These are phyloP conservation scores for Begonia peltatifolia DNA, from an alignment of 306 rosid genomes.

Conservation along the genomic window DNA sequence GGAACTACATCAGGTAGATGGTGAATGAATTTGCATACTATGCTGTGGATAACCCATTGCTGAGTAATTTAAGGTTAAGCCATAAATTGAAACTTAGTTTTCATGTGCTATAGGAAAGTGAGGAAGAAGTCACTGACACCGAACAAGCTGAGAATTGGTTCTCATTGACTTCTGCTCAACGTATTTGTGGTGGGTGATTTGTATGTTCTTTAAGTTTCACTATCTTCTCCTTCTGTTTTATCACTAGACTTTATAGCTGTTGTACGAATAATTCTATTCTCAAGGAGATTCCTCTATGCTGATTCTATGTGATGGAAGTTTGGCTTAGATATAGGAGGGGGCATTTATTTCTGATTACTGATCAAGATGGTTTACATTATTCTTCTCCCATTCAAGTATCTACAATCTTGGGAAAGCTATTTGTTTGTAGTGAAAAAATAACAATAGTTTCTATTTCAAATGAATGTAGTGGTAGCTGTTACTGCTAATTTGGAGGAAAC, in stretches of 20 bases:
- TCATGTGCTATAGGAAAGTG: conserved; percentile 61
- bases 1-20: conserved; percentile 98
- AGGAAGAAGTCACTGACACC: conserved; percentile 95
- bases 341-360: too few species aligned
- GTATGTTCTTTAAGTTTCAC: conserved; percentile 6
- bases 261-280: not conserved
- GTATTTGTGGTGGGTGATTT: conserved; percentile 78
- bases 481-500: too few species aligned
- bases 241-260: not conserved
- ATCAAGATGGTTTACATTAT: too few species aligned
- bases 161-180: conserved; percentile 93
- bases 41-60: not conserved
- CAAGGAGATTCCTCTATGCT: too few species aligned
- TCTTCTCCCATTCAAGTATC: too few species aligned
- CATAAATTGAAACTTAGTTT: conserved; percentile 1
- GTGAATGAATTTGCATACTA: not conserved
- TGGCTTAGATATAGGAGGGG: too few species aligned
- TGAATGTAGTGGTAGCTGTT: too few species aligned
- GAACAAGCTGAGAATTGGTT: conserved; percentile 99
- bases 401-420: too few species aligned
- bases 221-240: conserved; percentile 10
- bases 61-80: too few species aligned
- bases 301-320: too few species aligned
- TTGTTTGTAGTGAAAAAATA: too few species aligned
- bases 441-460: too few species aligned